These are phyloP conservation scores for Geoglossum glabrum DNA, from an alignment of 495 filamentous ascomycete species.

Conservation along the genomic window DNA sequence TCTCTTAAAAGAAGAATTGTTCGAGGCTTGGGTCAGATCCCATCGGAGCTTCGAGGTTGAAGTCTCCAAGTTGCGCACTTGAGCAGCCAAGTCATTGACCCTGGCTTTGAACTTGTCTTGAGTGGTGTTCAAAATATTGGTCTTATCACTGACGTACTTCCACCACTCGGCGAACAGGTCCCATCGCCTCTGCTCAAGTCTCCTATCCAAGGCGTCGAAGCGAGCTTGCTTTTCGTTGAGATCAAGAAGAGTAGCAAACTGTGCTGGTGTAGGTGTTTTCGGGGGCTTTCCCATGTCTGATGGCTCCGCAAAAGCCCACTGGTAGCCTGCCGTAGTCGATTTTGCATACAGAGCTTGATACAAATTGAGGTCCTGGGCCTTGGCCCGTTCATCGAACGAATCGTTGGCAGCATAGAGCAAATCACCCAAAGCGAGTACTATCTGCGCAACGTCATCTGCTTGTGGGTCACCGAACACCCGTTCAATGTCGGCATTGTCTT, in stretches of 20 bases:
- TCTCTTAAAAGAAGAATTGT: too few species aligned
- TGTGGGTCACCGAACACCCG: background rate
- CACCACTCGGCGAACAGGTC: slow-evolving; percentile 24
- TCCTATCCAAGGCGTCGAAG: background rate
- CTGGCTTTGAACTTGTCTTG: too few species aligned
- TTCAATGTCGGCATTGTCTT: background rate
- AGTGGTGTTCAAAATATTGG: too few species aligned
- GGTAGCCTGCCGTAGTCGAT: background rate
- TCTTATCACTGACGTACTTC: slow-evolving; percentile 12
- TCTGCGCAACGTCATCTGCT: background rate
- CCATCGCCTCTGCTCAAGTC: slow-evolving; percentile 14
- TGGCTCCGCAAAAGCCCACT: background rate
- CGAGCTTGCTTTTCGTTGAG: background rate
- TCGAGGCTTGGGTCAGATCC: too few species aligned
- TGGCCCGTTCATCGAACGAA: background rate
- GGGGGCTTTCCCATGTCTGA: background rate
- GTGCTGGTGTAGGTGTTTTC: slow-evolving; percentile 12
- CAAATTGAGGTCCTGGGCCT: background rate
- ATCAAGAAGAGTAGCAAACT: slow-evolving; percentile 11
- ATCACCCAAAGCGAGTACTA: background rate
- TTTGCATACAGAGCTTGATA: background rate
- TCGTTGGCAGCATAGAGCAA: background rate
- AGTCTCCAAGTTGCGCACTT: too few species aligned
- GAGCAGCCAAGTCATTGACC: too few species aligned
- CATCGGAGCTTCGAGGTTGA: too few species aligned